These are phyloP conservation scores for Ophiostoma novo-ulmi DNA, from an alignment of 2,329 filamentous ascomycete genomes.

Conservation along the genomic window DNA sequence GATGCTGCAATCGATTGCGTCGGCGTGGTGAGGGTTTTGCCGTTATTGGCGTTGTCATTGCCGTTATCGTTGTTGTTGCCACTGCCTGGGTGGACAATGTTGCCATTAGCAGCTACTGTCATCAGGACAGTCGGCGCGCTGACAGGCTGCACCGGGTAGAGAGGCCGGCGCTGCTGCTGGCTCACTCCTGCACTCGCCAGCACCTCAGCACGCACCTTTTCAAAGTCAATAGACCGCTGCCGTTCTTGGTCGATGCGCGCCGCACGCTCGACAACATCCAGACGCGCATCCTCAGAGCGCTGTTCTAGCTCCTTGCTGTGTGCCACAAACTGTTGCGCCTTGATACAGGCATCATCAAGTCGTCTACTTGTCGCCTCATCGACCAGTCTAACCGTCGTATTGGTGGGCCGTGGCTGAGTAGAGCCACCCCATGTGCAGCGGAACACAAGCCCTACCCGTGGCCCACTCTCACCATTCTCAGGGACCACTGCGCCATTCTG, in stretches of 20 bases:
- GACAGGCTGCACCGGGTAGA: constrained; percentile 1
- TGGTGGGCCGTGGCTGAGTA: constrained; percentile 36
- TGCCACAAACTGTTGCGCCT: constrained; percentile 43
- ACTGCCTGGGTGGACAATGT: background rate
- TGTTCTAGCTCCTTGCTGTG: constrained; percentile 39
- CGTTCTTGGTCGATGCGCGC: constrained; percentile 44
- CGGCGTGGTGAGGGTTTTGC: constrained; percentile 17
- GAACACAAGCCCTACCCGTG: constrained; percentile 43
- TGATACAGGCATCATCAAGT: constrained; percentile 47
- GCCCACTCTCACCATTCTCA: constrained; percentile 29
- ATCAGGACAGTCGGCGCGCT: constrained; percentile 9
- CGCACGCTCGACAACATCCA: constrained; percentile 42
- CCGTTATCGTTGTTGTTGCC: background rate
- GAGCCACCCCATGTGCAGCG: constrained; percentile 55
- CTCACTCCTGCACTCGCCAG: background rate
- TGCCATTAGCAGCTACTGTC: background rate
- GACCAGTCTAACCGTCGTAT: constrained; percentile 35
- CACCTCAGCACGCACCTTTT: constrained; percentile 38
- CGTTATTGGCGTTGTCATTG: background rate
- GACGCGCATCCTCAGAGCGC: constrained; percentile 41
- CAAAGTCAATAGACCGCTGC: constrained; percentile 47
- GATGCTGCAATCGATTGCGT: constrained; percentile 13
- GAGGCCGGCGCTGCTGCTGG: constrained; percentile 4
- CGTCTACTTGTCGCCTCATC: constrained; percentile 38
- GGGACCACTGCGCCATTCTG: constrained; percentile 28